Evolutionary conservation across 345 rosid genomes (phyloP).

Genomic region (Excoecaria agallocha): DNA sequence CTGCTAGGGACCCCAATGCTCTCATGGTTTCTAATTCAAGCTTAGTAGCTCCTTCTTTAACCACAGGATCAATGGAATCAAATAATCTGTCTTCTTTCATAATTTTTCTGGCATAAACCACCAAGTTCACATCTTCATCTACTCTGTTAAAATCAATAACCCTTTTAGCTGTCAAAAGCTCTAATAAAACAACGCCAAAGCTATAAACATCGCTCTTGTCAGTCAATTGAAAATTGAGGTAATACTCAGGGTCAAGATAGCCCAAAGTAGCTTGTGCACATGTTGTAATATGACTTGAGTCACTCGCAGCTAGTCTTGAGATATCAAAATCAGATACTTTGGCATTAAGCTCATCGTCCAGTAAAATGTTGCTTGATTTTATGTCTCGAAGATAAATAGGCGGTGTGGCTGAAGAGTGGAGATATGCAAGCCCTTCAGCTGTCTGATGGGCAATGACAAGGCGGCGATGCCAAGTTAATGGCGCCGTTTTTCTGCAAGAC

Average conservation of each 20-base stretch:
- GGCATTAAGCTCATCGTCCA: slow-evolving; percentile 43
- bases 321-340: slow-evolving; percentile 59
- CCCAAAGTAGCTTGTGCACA: slow-evolving; percentile 62
- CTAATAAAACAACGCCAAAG: slow-evolving; percentile 57
- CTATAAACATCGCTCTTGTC: slow-evolving; percentile 65
- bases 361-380: slow-evolving; percentile 55
- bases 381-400: slow-evolving; percentile 64
- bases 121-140: slow-evolving; percentile 52
- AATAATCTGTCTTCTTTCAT: slow-evolving; percentile 41
- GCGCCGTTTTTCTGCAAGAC: slow-evolving; percentile 9
- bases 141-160: slow-evolving; percentile 53
- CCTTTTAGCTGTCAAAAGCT: slow-evolving; percentile 46
- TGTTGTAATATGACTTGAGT: slow-evolving; percentile 46
- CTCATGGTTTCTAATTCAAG: slow-evolving; percentile 40
- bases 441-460: slow-evolving; percentile 47
- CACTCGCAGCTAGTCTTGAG: slow-evolving; percentile 41
- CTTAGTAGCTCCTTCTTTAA: slow-evolving; percentile 32
- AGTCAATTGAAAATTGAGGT: slow-evolving; percentile 50
- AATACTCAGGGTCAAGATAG: slow-evolving; percentile 62
- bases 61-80: slow-evolving; percentile 42
- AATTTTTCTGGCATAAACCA: slow-evolving; percentile 35
- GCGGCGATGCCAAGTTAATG: slow-evolving; percentile 39
- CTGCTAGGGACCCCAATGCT: slow-evolving; percentile 45
- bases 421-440: slow-evolving; percentile 52
- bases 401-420: slow-evolving; percentile 49